Evolutionary conservation across 2,329 filamentous ascomycete genomes (phyloP).

Genomic region (Aureobasidium melanogenum): DNA sequence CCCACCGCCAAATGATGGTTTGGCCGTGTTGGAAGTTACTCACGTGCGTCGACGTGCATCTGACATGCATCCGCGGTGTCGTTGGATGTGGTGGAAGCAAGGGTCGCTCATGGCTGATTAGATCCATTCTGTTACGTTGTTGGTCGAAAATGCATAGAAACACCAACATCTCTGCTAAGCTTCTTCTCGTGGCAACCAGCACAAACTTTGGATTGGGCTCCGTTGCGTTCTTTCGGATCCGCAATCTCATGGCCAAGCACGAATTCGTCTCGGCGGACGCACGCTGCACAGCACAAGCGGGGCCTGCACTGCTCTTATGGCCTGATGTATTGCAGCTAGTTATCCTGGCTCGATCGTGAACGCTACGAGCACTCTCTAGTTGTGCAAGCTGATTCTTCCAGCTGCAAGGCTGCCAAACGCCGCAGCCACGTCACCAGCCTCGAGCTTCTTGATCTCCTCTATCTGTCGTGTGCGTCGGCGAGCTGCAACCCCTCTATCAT

Average conservation of each 20-base stretch:
- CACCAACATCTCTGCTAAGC: not conserved
- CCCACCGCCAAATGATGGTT: not conserved
- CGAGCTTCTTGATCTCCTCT: constrained; percentile 24
- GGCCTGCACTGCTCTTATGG: constrained; percentile 1
- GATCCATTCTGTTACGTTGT: not conserved
- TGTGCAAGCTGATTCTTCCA: constrained; percentile 33
- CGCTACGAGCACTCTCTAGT: constrained; percentile 7
- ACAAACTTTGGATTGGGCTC: not conserved
- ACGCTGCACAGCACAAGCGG: not conserved
- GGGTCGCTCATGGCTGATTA: not conserved
- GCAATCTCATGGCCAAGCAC: not conserved
- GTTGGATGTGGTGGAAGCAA: not conserved
- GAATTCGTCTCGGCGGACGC: not conserved
- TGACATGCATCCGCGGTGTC: not conserved
- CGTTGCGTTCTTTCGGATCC: not conserved
- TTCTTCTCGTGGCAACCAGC: not conserved
- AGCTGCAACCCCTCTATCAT: constrained; percentile 24
- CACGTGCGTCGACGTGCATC: constrained; percentile 6
- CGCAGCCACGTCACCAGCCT: constrained; percentile 23
- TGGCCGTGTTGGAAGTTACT: not conserved
- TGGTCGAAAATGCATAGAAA: not conserved
- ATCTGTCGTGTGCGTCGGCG: constrained; percentile 27
- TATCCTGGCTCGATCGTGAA: not conserved
- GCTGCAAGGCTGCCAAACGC: constrained; percentile 27
- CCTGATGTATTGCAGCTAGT: constrained; percentile 1